phyloP scores from a whole-genome alignment of 352 stramenopile genomes.

The Salisapilia sapeloensis region DNA sequence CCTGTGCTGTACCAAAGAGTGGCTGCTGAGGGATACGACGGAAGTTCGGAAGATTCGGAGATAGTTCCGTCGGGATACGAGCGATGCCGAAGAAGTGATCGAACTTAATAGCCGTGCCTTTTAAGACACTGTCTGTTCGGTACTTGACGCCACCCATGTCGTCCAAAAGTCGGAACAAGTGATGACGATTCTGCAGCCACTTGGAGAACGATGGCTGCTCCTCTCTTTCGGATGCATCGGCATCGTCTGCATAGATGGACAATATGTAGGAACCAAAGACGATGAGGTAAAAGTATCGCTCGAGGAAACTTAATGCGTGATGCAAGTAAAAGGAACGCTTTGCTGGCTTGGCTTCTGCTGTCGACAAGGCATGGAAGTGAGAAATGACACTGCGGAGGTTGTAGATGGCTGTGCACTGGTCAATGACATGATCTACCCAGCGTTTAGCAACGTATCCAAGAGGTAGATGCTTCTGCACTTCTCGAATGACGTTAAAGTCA shows the following conservation, averaged over 20 bases:
- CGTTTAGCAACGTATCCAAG: slow-evolving; percentile 36
- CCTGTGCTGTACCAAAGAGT: slow-evolving; percentile 76
- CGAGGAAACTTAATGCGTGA: slow-evolving; percentile 70
- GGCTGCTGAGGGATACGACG: slow-evolving; percentile 58
- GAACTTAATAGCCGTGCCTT: slow-evolving; percentile 74
- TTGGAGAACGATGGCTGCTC: slow-evolving; percentile 44
- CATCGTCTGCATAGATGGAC: too few species aligned
- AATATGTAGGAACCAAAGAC: slow-evolving; percentile 77
- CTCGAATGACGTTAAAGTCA: slow-evolving; percentile 53
- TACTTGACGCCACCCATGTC: slow-evolving; percentile 65
- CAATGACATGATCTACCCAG: slow-evolving; percentile 61
- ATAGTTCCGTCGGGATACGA: slow-evolving; percentile 41
- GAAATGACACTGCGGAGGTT: slow-evolving; percentile 71
- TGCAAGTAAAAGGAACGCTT: slow-evolving; percentile 76
- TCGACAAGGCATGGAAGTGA: slow-evolving; percentile 58
- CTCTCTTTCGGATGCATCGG: slow-evolving; percentile 5
- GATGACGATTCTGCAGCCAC: slow-evolving; percentile 58
- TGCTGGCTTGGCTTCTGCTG: slow-evolving; percentile 50
- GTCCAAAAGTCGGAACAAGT: slow-evolving; percentile 58
- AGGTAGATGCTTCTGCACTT: slow-evolving; percentile 31
- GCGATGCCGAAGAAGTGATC: slow-evolving; percentile 80
- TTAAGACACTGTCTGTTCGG: slow-evolving; percentile 64
- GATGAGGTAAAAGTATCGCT: slow-evolving; percentile 82
- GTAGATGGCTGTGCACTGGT: slow-evolving; percentile 48
- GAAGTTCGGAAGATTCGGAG: slow-evolving; percentile 72